Percentiles rank a stretch among this genome's conserved stretches.
These are phyloP conservation scores for Aspergillus phoenicis DNA, from an alignment of 2,329 filamentous ascomycete genomes.

Conservation along the genomic window DNA sequence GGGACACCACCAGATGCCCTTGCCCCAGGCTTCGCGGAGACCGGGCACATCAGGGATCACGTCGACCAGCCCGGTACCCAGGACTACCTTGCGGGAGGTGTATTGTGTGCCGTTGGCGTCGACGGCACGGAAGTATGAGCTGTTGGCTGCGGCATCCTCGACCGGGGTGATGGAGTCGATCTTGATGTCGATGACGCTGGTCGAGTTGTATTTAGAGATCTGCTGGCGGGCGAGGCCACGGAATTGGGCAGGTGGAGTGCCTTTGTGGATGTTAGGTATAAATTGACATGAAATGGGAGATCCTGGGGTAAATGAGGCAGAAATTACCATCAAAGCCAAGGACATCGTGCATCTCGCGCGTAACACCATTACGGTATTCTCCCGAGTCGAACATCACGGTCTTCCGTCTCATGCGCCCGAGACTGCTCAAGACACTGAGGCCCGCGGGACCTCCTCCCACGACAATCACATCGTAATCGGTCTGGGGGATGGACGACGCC, in stretches of 20 bases:
- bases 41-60: conserved; percentile 60
- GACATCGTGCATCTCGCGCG: conserved; percentile 64
- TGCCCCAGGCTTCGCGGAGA: conserved; percentile 58
- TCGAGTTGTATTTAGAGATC: conserved; percentile 55
- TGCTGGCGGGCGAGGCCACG: conserved; percentile 58
- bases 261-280: conserved; percentile 34
- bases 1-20: conserved; percentile 65
- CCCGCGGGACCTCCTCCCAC: conserved; percentile 62
- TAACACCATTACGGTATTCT: conserved; percentile 59
- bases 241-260: conserved; percentile 58
- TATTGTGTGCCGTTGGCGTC: conserved; percentile 39
- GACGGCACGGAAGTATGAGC: conserved; percentile 52
- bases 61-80: conserved; percentile 61
- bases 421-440: conserved; percentile 56
- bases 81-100: conserved; percentile 57
- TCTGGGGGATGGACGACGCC: conserved; percentile 30
- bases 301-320: neutral
- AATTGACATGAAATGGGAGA: neutral
- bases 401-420: conserved; percentile 61
- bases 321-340: conserved; percentile 59
- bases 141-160: conserved; percentile 32
- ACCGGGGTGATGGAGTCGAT: conserved; percentile 44
- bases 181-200: conserved; percentile 56
- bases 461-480: conserved; percentile 58
- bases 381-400: conserved; percentile 61